A percentile compares a stretch with the other conserved stretches of the same genome.
Evolutionary conservation across 371 early-diverging fungal species (phyloP).

Genomic region (Syncephalastrum sp.): DNA sequence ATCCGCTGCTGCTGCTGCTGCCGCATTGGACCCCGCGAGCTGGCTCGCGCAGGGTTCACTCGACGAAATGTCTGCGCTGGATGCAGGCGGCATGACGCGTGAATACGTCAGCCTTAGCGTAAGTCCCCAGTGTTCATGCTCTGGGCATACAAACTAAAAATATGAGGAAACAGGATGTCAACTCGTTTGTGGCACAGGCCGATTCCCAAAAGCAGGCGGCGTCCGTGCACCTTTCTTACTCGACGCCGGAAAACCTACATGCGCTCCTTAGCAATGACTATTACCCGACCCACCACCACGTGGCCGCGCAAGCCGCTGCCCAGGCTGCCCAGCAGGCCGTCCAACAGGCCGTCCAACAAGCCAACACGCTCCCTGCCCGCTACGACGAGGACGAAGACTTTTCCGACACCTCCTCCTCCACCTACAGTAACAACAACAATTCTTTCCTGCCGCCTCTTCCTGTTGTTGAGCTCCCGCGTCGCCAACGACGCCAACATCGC

Average conservation of each 20-base stretch:
- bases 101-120: constrained; percentile 39
- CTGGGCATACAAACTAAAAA: not conserved
- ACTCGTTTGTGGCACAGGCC: constrained; percentile 41
- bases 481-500: not conserved
- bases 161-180: constrained; percentile 33
- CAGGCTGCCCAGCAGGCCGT: too few species aligned
- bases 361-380: too few species aligned
- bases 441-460: too few species aligned
- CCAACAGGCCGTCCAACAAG: too few species aligned
- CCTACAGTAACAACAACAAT: too few species aligned
- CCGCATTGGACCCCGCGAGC: constrained; percentile 7
- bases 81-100: constrained; percentile 6
- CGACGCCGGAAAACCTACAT: constrained; percentile 15
- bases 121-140: constrained; percentile 5
- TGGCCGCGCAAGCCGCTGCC: too few species aligned
- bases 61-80: not conserved
- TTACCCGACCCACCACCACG: too few species aligned
- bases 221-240: constrained; percentile 21
- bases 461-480: too few species aligned
- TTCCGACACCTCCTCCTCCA: too few species aligned
- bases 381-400: too few species aligned
- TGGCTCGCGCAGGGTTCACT: constrained; percentile 5
- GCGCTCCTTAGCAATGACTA: constrained; percentile 9
- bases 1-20: constrained; percentile 11
- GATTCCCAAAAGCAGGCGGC: constrained; percentile 30